Conservation (phyloP, 2,329 filamentous ascomycete genomes). For the Pestalotiopsis sp. region DNA sequence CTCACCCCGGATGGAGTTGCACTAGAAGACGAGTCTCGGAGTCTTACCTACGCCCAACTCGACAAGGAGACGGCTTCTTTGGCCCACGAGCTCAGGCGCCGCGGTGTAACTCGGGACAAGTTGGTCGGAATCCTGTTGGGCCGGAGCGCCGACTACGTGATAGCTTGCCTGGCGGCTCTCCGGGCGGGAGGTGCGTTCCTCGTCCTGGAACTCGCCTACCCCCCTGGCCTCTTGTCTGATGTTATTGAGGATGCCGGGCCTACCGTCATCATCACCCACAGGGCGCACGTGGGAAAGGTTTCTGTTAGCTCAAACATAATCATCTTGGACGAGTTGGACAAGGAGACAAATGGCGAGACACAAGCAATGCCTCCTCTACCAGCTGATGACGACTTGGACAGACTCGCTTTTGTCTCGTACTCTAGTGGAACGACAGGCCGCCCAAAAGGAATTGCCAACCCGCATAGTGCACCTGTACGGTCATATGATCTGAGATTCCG, state of each 20-base stretch:
- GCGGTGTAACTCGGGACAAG: conserved; percentile 71
- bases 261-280: conserved; percentile 68
- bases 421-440: conserved; percentile 73
- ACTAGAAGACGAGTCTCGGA: conserved; percentile 67
- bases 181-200: conserved; percentile 79
- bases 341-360: conserved; percentile 29
- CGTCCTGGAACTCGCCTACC: conserved; percentile 78
- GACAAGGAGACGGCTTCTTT: conserved; percentile 67
- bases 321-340: conserved; percentile 54
- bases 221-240: conserved; percentile 70
- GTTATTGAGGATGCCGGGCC: conserved; percentile 76
- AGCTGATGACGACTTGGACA: conserved; percentile 67
- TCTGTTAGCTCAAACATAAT: conserved; percentile 64
- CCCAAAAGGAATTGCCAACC: conserved; percentile 81
- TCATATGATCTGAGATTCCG: conserved; percentile 74
- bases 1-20: conserved; percentile 69
- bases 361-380: conserved; percentile 52
- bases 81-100: conserved; percentile 60
- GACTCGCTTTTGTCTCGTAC: conserved; percentile 78
- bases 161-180: conserved; percentile 75
- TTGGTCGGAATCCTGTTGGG: conserved; percentile 76
- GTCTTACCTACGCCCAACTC: conserved; percentile 72
- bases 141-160: conserved; percentile 76
- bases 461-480: conserved; percentile 70
- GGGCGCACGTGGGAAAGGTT: conserved; percentile 64